These are phyloP conservation scores for Trypanosoma lewisi DNA, from an alignment of 208 protist genomes.

Conservation along the genomic window DNA sequence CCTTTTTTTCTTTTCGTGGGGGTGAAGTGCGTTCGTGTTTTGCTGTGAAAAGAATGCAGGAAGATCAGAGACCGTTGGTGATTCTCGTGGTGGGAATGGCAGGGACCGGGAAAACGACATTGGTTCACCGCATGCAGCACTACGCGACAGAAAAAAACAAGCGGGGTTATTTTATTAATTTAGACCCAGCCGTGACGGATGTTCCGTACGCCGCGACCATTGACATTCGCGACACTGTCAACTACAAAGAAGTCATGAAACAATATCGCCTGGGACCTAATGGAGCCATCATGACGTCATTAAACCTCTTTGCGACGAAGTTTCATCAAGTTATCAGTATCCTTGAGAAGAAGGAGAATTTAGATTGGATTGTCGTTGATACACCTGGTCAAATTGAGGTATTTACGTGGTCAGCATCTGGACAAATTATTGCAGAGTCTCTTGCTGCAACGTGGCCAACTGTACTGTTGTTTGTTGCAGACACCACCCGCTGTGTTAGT, in stretches of 20 bases:
- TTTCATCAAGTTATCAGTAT: conserved; percentile 97
- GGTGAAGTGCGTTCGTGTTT: conserved; percentile 6
- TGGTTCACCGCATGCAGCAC: conserved; percentile 96
- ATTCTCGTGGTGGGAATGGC: conserved; percentile 99
- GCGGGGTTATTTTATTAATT: conserved; percentile 96
- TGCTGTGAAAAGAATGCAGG: conserved; percentile 3
- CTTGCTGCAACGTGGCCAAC: conserved; percentile 95
- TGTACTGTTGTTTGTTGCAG: conserved; percentile 96
- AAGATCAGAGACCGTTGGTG: conserved; percentile 78
- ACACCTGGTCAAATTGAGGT: conserved; percentile 99
- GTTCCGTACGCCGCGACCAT: conserved; percentile 97
- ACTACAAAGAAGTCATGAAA: conserved; percentile 99
- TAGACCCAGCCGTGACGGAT: conserved; percentile 97
- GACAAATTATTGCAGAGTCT: conserved; percentile 96
- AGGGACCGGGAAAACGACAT: conserved; percentile 98
- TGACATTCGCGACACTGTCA: conserved; percentile 99
- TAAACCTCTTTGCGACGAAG: conserved; percentile 98
- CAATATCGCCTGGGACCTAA: conserved; percentile 98
- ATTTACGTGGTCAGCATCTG: conserved; percentile 98
- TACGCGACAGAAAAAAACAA: conserved; percentile 81
- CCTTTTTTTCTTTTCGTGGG: conserved; percentile 2
- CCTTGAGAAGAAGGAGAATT: conserved; percentile 72
- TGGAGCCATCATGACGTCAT: conserved; percentile 97
- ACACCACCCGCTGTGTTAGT: conserved; percentile 92
- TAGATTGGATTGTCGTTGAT: conserved; percentile 97